Percentiles rank a stretch among this genome's conserved stretches.
These are phyloP conservation scores for Candida arabinofermentans DNA, from an alignment of 805 yeast species.

Conservation along the genomic window DNA sequence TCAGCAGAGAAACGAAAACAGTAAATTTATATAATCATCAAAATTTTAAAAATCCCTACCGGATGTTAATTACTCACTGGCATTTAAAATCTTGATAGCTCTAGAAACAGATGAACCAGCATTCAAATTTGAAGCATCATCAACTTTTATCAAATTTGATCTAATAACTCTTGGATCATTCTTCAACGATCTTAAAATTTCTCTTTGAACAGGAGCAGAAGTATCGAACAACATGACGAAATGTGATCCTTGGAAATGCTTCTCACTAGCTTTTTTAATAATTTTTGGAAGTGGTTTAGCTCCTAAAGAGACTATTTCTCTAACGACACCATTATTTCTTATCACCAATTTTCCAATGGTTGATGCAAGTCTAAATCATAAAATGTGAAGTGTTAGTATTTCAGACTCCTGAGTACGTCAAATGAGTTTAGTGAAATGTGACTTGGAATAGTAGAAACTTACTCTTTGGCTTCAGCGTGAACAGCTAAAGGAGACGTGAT, in stretches of 20 bases:
- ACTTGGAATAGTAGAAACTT: conserved; percentile 22
- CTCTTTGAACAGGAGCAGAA: conserved; percentile 81
- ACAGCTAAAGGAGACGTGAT: conserved; percentile 53
- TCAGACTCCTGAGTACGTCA: neutral
- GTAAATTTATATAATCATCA: too few species aligned
- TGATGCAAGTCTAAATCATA: conserved; percentile 23
- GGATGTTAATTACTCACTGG: conserved; percentile 1
- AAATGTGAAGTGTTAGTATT: neutral
- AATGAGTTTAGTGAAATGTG: too few species aligned
- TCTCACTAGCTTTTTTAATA: conserved; percentile 79
- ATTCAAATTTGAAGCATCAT: conserved; percentile 47
- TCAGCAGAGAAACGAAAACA: too few species aligned
- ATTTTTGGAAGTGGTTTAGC: conserved; percentile 74
- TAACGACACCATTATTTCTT: conserved; percentile 89
- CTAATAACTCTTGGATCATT: conserved; percentile 90
- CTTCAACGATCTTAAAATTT: conserved; percentile 72
- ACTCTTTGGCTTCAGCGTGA: conserved; percentile 60
- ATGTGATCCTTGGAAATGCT: conserved; percentile 86
- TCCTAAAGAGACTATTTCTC: conserved; percentile 79
- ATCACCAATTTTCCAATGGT: conserved; percentile 82
- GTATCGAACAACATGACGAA: conserved; percentile 85
- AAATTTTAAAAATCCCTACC: too few species aligned
- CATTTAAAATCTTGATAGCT: conserved; percentile 25
- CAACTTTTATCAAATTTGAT: conserved; percentile 64
- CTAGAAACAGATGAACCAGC: conserved; percentile 56